Percentiles rank a stretch among this genome's conserved stretches.
phyloP scores from a whole-genome alignment of 331 rosid species.

The Ulmus americana region DNA sequence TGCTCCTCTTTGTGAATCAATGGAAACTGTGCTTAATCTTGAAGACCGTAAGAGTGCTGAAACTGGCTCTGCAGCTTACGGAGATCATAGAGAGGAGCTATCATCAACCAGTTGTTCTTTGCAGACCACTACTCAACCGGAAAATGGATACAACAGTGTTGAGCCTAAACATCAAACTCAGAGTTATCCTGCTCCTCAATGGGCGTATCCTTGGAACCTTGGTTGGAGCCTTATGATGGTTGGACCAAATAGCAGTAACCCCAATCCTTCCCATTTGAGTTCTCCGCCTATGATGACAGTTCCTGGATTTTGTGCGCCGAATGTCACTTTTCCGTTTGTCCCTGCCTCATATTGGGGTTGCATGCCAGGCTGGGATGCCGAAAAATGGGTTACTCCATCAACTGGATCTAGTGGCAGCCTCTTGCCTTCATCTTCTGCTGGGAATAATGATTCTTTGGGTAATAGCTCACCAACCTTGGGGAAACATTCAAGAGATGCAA shows the following conservation, averaged over 20 bases:
- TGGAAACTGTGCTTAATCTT: conserved; percentile 37
- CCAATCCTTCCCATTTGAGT: conserved; percentile 25
- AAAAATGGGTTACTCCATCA: conserved; percentile 27
- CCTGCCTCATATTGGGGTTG: conserved; percentile 34
- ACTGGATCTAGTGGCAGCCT: conserved; percentile 29
- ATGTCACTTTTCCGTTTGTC: conserved; percentile 23
- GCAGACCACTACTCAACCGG: conserved; percentile 21
- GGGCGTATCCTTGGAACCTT: conserved; percentile 43
- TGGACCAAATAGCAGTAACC: conserved; percentile 16
- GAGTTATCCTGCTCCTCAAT: conserved; percentile 37
- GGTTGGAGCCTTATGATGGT: conserved; percentile 38
- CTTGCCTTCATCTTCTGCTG: conserved; percentile 39
- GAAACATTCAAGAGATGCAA: conserved; percentile 61
- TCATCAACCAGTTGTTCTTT: conserved; percentile 25
- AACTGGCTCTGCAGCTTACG: conserved; percentile 20
- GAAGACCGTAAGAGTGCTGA: conserved; percentile 26
- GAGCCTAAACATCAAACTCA: conserved; percentile 33
- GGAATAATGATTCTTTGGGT: conserved; percentile 31
- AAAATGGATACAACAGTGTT: conserved; percentile 21
- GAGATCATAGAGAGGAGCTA: conserved; percentile 29
- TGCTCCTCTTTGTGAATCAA: conserved; percentile 40
- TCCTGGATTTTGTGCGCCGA: conserved; percentile 35
- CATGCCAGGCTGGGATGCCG: conserved; percentile 33
- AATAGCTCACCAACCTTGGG: conserved; percentile 48
- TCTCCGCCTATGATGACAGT: conserved; percentile 32